A percentile compares a stretch with the other conserved stretches of the same genome.
Conservation (phyloP, 2,329 filamentous ascomycete species). For the Arthrobotrys musiformis region DNA sequence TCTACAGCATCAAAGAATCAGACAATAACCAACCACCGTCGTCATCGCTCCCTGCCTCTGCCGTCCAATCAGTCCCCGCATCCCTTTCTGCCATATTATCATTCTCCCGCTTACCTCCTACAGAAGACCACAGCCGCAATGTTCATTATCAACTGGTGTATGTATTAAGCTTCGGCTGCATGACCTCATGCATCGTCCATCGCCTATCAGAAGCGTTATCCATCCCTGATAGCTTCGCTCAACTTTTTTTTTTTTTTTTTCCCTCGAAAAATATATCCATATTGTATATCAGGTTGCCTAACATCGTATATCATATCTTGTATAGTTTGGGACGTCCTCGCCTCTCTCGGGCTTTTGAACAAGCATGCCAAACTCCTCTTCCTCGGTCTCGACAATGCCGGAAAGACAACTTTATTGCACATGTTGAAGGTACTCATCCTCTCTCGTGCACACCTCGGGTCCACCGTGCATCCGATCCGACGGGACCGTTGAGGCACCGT, state of each 20-base stretch:
- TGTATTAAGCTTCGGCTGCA: slow-evolving; percentile 62
- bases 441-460: slow-evolving; percentile 22
- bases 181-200: slow-evolving; percentile 52
- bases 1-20: slow-evolving; percentile 18
- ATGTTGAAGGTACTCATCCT: slow-evolving; percentile 81
- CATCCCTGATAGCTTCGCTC: slow-evolving; percentile 1
- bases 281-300: slow-evolving; percentile 27
- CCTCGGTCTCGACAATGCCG: slow-evolving; percentile 91
- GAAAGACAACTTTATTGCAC: slow-evolving; percentile 92
- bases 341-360: slow-evolving; percentile 87
- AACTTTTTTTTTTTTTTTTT: too few relatives aligned
- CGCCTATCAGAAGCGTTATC: slow-evolving; percentile 13
- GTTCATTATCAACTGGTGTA: slow-evolving; percentile 98
- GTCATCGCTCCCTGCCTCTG: slow-evolving; percentile 50
- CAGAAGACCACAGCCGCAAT: slow-evolving; percentile 65
- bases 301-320: slow-evolving; percentile 56
- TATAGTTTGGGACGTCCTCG: slow-evolving; percentile 87
- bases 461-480: slow-evolving; percentile 1
- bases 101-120: neutral
- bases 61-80: slow-evolving; percentile 39
- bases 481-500: neutral
- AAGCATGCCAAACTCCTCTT: slow-evolving; percentile 96
- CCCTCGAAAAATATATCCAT: neutral
- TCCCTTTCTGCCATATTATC: neutral
- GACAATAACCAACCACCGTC: slow-evolving; percentile 57